A percentile compares a stretch with the other conserved stretches of the same genome.
These are phyloP conservation scores for Vitis rupestris DNA, from an alignment of 164 flowering plant genomes.

Conservation along the genomic window DNA sequence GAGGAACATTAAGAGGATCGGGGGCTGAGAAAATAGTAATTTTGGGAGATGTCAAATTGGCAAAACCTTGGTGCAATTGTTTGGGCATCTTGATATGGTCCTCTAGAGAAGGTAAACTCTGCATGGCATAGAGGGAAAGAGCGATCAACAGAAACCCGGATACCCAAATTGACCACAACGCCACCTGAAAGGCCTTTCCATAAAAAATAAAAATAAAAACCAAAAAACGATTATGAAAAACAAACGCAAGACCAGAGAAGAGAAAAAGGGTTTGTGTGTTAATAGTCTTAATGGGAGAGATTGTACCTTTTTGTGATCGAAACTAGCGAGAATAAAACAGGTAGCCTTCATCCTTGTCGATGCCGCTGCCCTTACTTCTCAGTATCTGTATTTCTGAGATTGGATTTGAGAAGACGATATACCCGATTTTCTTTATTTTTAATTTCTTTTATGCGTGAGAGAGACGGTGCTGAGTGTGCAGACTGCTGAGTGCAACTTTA, in stretches of 20 bases:
- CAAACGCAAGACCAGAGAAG: not conserved
- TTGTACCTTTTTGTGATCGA: too few species aligned
- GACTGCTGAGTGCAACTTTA: conserved; percentile 18
- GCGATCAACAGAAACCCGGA: conserved; percentile 70
- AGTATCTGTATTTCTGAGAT: not conserved
- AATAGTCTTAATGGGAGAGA: too few species aligned
- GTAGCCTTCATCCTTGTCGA: too few species aligned
- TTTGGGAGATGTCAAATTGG: conserved; percentile 25
- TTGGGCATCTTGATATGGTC: conserved; percentile 34
- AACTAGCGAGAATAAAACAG: too few species aligned
- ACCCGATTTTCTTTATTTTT: too few species aligned
- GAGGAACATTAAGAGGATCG: conserved; percentile 45
- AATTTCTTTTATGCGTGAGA: not conserved
- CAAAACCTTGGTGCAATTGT: conserved; percentile 2
- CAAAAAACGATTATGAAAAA: not conserved
- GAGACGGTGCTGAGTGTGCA: not conserved
- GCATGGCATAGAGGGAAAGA: conserved; percentile 70
- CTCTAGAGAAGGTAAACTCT: conserved; percentile 43
- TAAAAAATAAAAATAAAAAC: not conserved
- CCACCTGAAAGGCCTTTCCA: conserved; percentile 45
- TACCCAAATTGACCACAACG: conserved; percentile 74
- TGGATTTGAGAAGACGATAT: not conserved
- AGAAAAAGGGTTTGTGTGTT: too few species aligned
- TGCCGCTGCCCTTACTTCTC: too few species aligned
- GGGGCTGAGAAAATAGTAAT: conserved; percentile 75